Conservation (phyloP, 1,284 basidiomycete species). For the Tetrapyrgos nigripes region DNA sequence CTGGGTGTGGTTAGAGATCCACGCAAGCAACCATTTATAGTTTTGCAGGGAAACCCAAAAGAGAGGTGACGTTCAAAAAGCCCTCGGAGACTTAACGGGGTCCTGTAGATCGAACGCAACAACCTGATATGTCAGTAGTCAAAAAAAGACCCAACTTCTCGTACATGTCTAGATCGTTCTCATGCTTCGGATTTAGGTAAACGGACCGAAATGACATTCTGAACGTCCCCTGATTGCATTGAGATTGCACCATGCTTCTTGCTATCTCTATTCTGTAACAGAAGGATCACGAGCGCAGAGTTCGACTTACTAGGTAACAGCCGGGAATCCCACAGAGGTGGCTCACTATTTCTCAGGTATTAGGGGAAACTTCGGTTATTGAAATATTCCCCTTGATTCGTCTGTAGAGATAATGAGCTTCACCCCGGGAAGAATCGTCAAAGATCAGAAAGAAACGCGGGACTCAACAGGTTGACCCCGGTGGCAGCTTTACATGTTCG, state of each 20-base stretch:
- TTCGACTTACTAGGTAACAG: neutral
- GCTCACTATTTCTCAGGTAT: slow-evolving; percentile 1
- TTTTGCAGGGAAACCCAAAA: neutral
- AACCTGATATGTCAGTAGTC: slow-evolving; percentile 18
- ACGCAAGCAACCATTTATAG: slow-evolving; percentile 14
- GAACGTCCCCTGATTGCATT: neutral
- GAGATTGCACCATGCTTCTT: neutral
- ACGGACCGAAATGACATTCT: neutral
- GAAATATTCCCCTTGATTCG: slow-evolving; percentile 32
- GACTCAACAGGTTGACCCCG: too few relatives aligned
- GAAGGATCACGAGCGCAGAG: neutral
- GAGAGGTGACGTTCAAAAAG: slow-evolving; percentile 6
- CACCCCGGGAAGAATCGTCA: neutral
- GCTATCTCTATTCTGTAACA: neutral
- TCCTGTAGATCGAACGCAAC: slow-evolving; percentile 15
- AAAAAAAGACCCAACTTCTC: slow-evolving; percentile 3
- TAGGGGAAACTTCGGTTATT: slow-evolving; percentile 39
- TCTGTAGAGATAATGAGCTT: neutral
- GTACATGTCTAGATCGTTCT: slow-evolving; percentile 4
- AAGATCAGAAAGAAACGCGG: neutral
- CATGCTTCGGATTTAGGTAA: neutral
- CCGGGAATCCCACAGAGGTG: neutral
- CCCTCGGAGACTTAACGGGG: slow-evolving; percentile 21
- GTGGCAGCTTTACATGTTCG: too few relatives aligned
- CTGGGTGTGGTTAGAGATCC: neutral